Conservation (phyloP, 2,329 filamentous ascomycete species). For the Aureobasidium subglaciale region DNA sequence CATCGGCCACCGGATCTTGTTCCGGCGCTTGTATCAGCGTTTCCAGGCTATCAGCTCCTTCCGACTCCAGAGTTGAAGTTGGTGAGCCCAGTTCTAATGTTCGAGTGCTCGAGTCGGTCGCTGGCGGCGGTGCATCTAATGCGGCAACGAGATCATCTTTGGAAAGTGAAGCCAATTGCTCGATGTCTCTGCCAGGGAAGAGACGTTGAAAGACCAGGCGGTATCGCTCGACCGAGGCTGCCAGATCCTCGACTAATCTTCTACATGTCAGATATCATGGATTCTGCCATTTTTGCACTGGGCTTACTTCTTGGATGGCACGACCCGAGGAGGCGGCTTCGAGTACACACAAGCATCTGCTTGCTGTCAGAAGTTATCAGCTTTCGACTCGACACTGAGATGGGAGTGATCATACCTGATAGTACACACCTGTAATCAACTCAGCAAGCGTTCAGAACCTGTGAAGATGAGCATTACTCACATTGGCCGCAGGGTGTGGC, state of each 20-base stretch:
- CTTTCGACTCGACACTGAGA: background rate
- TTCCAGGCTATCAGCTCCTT: conserved; percentile 47
- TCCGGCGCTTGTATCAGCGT: conserved; percentile 64
- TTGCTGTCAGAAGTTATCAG: conserved; percentile 33
- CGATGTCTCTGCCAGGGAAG: conserved; percentile 37
- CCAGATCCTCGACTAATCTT: conserved; percentile 49
- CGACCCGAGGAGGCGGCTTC: conserved; percentile 68
- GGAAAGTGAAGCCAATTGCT: conserved; percentile 33
- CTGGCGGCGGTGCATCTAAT: background rate
- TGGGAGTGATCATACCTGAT: conserved; percentile 38
- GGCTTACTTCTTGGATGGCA: conserved; percentile 61
- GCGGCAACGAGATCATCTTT: conserved; percentile 39
- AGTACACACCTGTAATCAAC: conserved; percentile 35
- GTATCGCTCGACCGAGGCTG: conserved; percentile 43
- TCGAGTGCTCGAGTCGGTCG: background rate
- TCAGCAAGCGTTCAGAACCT: background rate
- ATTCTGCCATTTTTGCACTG: conserved; percentile 19
- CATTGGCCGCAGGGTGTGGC: conserved; percentile 77
- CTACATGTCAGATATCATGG: conserved; percentile 44
- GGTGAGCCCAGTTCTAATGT: background rate
- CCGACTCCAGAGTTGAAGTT: conserved; percentile 28
- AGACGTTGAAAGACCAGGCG: conserved; percentile 36
- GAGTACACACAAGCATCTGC: conserved; percentile 74
- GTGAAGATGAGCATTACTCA: conserved; percentile 39
- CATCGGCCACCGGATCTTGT: conserved; percentile 60